phyloP scores from a whole-genome alignment of 441 rosid species.

The Eutrema salsugineum region DNA sequence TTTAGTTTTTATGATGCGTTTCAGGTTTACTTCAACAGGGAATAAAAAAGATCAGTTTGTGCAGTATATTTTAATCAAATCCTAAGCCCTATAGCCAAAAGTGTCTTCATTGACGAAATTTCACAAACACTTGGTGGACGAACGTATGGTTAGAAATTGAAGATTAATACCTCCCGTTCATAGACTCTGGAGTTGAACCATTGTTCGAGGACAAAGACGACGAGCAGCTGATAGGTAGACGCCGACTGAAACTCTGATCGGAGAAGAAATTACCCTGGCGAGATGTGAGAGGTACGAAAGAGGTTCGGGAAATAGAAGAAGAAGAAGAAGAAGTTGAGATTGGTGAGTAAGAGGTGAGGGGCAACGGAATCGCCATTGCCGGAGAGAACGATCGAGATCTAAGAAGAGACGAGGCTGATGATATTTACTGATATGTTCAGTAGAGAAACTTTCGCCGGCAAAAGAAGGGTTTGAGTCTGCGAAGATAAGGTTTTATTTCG shows the following conservation, averaged over 20 bases:
- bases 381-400: not conserved
- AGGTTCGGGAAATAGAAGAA: constrained; percentile 22
- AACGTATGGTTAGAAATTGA: not conserved
- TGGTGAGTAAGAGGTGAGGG: constrained; percentile 31
- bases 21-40: not conserved
- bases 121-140: constrained; percentile 40
- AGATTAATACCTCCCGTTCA: constrained; percentile 23
- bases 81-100: constrained; percentile 9
- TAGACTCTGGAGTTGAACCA: constrained; percentile 45
- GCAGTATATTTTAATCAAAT: not conserved
- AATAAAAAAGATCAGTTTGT: not conserved
- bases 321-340: constrained; percentile 17
- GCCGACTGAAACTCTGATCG: constrained; percentile 30
- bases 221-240: constrained; percentile 39
- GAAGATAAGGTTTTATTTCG: constrained; percentile 26
- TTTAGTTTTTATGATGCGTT: not conserved
- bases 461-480: not conserved
- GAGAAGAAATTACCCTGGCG: constrained; percentile 21
- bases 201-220: constrained; percentile 35
- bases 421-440: not conserved
- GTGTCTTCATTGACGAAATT: constrained; percentile 33
- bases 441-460: constrained; percentile 19
- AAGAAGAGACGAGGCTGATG: not conserved
- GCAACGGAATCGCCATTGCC: constrained; percentile 48
- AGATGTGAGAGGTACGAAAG: constrained; percentile 25